These are phyloP conservation scores for Podospora australis DNA, from an alignment of 495 filamentous ascomycete genomes.

Conservation along the genomic window DNA sequence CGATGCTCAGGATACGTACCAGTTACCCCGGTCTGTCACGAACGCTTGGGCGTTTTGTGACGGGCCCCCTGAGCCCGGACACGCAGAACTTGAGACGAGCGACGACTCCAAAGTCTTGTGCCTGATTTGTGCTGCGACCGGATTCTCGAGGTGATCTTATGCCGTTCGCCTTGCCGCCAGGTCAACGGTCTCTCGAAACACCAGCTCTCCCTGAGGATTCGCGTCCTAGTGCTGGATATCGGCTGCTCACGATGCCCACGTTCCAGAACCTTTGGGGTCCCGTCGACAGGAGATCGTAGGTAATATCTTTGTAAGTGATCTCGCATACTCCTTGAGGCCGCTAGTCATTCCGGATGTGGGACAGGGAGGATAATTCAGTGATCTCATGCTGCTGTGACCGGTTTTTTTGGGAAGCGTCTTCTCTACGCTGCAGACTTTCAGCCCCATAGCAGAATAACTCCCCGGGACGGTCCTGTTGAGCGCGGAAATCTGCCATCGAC, in stretches of 20 bases:
- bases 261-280: slow-evolving; percentile 25
- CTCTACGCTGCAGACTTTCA: too few relatives aligned
- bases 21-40: slow-evolving; percentile 18
- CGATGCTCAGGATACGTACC: slow-evolving; percentile 13
- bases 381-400: slow-evolving; percentile 16
- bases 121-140: slow-evolving; percentile 42
- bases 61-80: slow-evolving; percentile 23
- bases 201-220: slow-evolving; percentile 6
- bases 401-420: too few relatives aligned
- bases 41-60: slow-evolving; percentile 26
- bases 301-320: not conserved
- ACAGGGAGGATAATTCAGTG: slow-evolving; percentile 12
- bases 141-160: slow-evolving; percentile 44
- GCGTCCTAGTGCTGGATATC: not conserved
- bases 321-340: slow-evolving; percentile 9
- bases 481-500: not conserved
- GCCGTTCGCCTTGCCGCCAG: slow-evolving; percentile 32
- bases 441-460: not conserved
- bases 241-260: too few relatives aligned
- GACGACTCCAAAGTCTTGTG: slow-evolving; percentile 30
- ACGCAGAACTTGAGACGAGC: slow-evolving; percentile 43
- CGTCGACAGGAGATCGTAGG: slow-evolving; percentile 17
- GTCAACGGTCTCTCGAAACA: slow-evolving; percentile 26
- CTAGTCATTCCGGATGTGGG: slow-evolving; percentile 21
- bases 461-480: slow-evolving; percentile 6